Evolutionary conservation across 164 flowering plant species (phyloP), one percentile per base, ranked within the genome.

Genomic region (Magnolia changhungtana): DNA sequence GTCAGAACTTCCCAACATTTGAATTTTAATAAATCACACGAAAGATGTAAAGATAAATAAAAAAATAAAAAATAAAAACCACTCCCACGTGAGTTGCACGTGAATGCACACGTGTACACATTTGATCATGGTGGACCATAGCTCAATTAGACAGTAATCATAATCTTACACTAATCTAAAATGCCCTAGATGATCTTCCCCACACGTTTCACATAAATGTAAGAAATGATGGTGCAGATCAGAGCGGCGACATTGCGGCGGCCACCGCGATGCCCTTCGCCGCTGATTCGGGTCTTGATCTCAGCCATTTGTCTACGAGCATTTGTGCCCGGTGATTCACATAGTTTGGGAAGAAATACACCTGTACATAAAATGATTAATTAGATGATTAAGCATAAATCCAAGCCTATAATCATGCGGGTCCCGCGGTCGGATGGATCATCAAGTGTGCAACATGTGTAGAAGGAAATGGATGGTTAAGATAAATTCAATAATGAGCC

Each of bases 261-360:
- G 71, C 69, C 45, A 23, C 14, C 0, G 1, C n/a, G 3, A 27
- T 8, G 14, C 18, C 50, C 2, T 14, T 18, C 14, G 2, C 23
- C 24, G 29, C 29, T 8, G 79, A 37, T 7, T 74, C 59, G 0
- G 89, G 88, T 71, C 83, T 72, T 74, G 55, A 91, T 82, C 81
- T 90, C 90, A 0, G 86, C 75, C 93, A 91, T 81, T 72, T 24
- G 86, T 55, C 96, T 79, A 1, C 92, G 81, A 1, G 68, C 72
- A 55, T 77, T 82, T 67, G 59, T 75, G 27, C 78, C 81, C 75
- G 76, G 83, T 37, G 82, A 80, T 69, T 87, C 86, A 71, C 96
- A 91, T 50, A 91, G 29, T 69, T 85, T 88, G 0, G 93, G 96
- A 73, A 91, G 90, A 75, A 85, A 89, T 0, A 89, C 89, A 55